phyloP scores from a whole-genome alignment of 2,329 filamentous ascomycete species.

The Drechslerella coelobrocha region DNA sequence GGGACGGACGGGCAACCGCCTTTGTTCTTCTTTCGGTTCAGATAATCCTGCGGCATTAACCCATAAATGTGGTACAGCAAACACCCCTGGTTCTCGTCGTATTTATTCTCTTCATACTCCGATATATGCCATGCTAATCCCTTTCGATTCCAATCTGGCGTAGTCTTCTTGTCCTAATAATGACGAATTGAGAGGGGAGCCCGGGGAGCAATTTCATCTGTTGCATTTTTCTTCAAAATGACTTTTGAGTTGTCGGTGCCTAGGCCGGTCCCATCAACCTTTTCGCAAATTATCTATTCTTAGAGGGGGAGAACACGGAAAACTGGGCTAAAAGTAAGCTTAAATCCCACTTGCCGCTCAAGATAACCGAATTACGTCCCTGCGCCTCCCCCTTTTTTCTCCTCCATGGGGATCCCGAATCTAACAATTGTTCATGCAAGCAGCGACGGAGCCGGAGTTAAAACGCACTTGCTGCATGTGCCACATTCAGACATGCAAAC shows the following conservation, averaged over 20 bases:
- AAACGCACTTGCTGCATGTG: background rate
- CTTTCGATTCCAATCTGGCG: background rate
- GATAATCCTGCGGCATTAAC: constrained; percentile 44
- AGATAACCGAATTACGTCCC: background rate
- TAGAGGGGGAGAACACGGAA: background rate
- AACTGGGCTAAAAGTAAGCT: constrained; percentile 1
- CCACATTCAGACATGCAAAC: background rate
- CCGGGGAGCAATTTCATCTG: background rate
- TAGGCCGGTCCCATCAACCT: background rate
- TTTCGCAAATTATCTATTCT: background rate
- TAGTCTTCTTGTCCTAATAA: background rate
- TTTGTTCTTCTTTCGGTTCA: constrained; percentile 37
- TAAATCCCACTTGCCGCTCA: constrained; percentile 9
- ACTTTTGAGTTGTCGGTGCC: background rate
- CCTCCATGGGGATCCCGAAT: background rate
- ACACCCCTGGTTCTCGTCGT: background rate
- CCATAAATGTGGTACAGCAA: constrained; percentile 3
- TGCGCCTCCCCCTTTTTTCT: background rate
- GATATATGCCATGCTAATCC: constrained; percentile 1
- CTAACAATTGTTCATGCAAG: constrained; percentile 4
- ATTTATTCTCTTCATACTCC: background rate
- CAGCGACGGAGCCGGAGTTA: background rate
- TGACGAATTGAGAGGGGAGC: too few species aligned
- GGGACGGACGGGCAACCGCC: constrained; percentile 30
- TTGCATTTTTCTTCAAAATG: background rate